Percentiles rank a stretch among this genome's conserved stretches.
These are phyloP conservation scores for Russula lepida DNA, from an alignment of 768 basidiomycete species.

Conservation along the genomic window DNA sequence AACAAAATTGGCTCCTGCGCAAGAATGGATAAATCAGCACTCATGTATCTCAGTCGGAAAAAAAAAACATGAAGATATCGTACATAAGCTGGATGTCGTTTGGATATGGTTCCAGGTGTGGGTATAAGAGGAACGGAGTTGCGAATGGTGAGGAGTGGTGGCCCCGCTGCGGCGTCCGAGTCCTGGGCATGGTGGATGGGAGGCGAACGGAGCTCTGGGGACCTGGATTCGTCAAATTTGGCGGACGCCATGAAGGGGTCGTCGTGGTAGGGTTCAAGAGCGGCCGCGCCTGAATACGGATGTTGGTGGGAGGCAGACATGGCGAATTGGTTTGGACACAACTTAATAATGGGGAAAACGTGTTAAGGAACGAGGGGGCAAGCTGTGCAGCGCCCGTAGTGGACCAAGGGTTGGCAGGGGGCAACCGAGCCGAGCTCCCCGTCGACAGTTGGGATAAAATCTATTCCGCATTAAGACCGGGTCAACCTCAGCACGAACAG, in stretches of 20 bases:
- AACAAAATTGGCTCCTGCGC: conserved; percentile 5
- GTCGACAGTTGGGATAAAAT: too few species aligned
- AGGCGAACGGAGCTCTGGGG: background rate
- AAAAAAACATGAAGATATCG: background rate
- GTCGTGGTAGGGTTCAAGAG: background rate
- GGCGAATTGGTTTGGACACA: too few species aligned
- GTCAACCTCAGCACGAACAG: too few species aligned
- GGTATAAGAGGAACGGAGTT: conserved; percentile 8
- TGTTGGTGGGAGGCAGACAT: background rate
- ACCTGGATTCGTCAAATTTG: background rate
- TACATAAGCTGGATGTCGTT: conserved; percentile 13
- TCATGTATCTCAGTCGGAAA: too few species aligned
- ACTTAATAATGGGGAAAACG: too few species aligned
- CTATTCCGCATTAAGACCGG: too few species aligned
- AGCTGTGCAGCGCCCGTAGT: too few species aligned
- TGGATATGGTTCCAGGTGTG: conserved; percentile 1
- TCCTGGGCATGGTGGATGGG: background rate
- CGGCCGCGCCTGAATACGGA: background rate
- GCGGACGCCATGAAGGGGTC: too few species aligned
- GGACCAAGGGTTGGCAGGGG: too few species aligned
- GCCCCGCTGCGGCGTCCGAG: background rate
- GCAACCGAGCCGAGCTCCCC: too few species aligned
- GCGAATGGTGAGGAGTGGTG: background rate
- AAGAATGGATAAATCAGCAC: background rate
- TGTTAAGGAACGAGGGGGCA: too few species aligned